Base-by-base conservation (phyloP, 345 rosid species). In the Clausena lansium region DNA sequence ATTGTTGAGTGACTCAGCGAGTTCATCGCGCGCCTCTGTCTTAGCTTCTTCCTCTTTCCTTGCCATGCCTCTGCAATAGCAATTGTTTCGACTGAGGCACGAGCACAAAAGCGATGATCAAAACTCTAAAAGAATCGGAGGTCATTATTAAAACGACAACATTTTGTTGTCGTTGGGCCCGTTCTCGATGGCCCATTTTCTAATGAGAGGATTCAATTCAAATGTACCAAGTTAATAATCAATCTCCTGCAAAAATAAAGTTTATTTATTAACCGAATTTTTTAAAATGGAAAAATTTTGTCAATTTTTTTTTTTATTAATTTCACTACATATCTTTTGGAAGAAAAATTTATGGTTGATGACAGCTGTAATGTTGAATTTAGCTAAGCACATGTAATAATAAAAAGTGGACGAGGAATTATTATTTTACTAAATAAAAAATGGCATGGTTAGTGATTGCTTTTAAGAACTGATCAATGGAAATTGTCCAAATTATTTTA, bases 1-100 rank as follows among this genome's bases (percentile, higher is more conserved):
- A 85, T 82, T 82, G 57, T 83, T 81, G 27, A 94, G 86, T 30
- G 98, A 85, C 73, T 90, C 90, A 6, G 92, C 92, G 57, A 95
- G 88, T 73, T 88, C 88, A 78, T 92, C 94, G 55, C 67, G 69
- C 6, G 65, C 72, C 83, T 81, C 83, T 64, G 82, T 35, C 60
- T 75, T 80, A 30, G 75, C 74, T 39, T 59, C 64, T 41, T 61
- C 50, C 50, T 13, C 76, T 68, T 80, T 76, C 33, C 25, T 64
- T 22, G 68, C 81, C 83, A 79, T 69, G 27, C 58, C 66, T 17
- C 13, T 60, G 30, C 32, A 63, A 24, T 15, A 30, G 6, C 67
- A 39, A 63, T 15, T 5, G 67, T 6, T 63, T 15, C n/a, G n/a
- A 14, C 57, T 4, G 22, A 17, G 22, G 22, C 20, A 20, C 22